Evolutionary conservation across 2,329 filamentous ascomycete genomes (phyloP), one percentile per base, ranked within the genome.

Genomic region (Alternaria burnsii): DNA sequence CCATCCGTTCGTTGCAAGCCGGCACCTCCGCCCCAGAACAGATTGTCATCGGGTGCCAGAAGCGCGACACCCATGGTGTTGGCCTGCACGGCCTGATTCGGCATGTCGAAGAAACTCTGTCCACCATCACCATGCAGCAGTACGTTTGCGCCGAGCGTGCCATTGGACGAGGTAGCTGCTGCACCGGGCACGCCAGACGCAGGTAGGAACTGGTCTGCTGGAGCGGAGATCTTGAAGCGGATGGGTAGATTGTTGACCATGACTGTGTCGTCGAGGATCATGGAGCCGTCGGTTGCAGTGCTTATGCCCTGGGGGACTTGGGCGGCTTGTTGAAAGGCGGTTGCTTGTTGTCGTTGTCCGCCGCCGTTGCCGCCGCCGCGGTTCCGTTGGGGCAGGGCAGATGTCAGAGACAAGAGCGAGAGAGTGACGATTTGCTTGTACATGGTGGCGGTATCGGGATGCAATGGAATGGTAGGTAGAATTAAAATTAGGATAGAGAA

Each of bases 81-180:
- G 52, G 76, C 71, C 55, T 83, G 82, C 11, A 86, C 82, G 18
- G 80, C 82, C 66, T 86, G 83, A 73, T 86, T 86, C 36, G 84
- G 84, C 75, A 86, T 85, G 70, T 85, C 84, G 73, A 85, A 85
- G 80, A 86, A 87, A 12, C 83, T 86, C 67, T 86, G 83, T 7
- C 86, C 86, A 42, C 86, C 86, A 69, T 88, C 86, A 51, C 86
- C 86, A 71, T 88, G 86, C 4, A 88, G 81, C 36, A 88, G 81
- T 14, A 88, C 82, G 66, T 88, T 88, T 7, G 86, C 78, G 51
- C 75, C 75, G 30, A 85, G 75, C 6, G 75, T 73, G 36, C 76
- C 75, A 40, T 73, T 71, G 3, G 71, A 43, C 12, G 74, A 71
- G 3, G 75, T 74, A 32, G 76, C 75, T 22, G 73, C 68, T 16